These are phyloP conservation scores for Castanopsis chinensis DNA, from an alignment of 306 rosid species.

Conservation along the genomic window DNA sequence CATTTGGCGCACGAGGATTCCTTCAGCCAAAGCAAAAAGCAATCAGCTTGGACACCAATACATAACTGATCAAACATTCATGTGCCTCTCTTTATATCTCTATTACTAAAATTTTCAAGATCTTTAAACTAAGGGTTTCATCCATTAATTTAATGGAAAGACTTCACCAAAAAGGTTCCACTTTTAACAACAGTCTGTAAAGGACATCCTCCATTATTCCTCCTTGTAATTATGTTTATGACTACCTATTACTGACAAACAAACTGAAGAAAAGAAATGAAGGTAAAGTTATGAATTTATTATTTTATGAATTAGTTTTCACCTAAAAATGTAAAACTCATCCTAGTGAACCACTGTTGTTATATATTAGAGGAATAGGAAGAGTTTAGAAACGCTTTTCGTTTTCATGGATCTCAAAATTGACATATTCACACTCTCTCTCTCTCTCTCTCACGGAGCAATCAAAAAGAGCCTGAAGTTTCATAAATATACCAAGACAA, in stretches of 20 bases:
- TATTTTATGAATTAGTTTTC: background rate
- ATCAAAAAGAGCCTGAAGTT: background rate
- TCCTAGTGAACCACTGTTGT: background rate
- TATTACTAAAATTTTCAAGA: background rate
- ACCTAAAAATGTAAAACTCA: background rate
- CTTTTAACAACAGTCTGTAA: background rate
- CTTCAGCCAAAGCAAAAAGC: background rate
- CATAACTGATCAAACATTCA: background rate
- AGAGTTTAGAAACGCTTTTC: background rate
- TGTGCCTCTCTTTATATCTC: background rate
- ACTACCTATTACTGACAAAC: background rate
- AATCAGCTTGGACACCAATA: background rate
- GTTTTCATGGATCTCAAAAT: background rate
- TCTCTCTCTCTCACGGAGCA: background rate
- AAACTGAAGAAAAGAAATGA: background rate
- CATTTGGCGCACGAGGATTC: background rate
- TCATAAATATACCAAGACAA: background rate
- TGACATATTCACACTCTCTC: background rate
- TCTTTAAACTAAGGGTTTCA: too few relatives aligned
- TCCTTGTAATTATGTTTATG: background rate
- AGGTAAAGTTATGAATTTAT: background rate
- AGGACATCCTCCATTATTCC: background rate
- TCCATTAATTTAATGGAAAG: background rate
- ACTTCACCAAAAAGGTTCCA: background rate
- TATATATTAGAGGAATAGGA: background rate